Evolutionary conservation across 1,284 basidiomycete genomes (phyloP).

Genomic region (Leccinum pachyderme): DNA sequence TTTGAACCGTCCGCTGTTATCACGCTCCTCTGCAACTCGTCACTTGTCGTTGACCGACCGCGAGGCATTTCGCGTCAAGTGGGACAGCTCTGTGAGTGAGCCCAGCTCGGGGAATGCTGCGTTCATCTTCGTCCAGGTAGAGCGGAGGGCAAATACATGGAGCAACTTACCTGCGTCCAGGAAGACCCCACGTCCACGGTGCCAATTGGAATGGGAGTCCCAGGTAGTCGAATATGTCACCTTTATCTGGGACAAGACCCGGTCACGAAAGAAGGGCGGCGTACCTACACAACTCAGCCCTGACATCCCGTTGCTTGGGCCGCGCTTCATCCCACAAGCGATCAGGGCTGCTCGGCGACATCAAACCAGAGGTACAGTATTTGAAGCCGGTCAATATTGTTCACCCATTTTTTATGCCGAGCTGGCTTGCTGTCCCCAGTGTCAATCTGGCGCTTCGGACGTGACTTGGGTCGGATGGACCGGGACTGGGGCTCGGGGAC

Average conservation of each 20-base stretch:
- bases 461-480: background rate
- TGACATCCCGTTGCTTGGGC: background rate
- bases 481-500: background rate
- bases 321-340: background rate
- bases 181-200: background rate
- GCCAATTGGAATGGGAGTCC: background rate
- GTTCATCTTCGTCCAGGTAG: background rate
- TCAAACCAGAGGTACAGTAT: background rate
- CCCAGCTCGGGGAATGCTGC: background rate
- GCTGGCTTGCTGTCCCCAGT: background rate
- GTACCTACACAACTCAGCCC: background rate
- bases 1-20: background rate
- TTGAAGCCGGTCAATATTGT: background rate
- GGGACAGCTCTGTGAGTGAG: background rate
- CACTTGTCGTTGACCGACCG: background rate
- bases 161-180: background rate
- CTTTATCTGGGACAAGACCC: background rate
- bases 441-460: background rate
- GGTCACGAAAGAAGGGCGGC: background rate
- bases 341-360: background rate
- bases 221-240: background rate
- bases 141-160: background rate
- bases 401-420: background rate
- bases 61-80: background rate
- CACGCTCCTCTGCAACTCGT: background rate